Evolutionary conservation across 208 protist species (phyloP).

Genomic region (Porcisia deanei): DNA sequence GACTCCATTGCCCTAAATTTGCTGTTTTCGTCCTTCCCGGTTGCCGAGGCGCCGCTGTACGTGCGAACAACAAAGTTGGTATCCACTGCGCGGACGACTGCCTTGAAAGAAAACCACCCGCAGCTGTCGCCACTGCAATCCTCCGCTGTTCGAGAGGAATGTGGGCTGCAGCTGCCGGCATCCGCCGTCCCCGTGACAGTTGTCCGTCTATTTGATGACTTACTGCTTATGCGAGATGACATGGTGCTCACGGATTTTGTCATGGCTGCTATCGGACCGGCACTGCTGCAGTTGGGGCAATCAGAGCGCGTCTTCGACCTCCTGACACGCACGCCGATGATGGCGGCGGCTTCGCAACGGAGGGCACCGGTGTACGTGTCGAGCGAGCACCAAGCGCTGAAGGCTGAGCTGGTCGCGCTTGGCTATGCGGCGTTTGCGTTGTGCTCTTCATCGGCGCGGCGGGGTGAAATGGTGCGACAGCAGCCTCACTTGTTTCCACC

Average conservation of each 20-base stretch:
- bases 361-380: conserved; percentile 23
- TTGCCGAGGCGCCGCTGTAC: neutral
- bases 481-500: conserved; percentile 71
- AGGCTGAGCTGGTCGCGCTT: conserved; percentile 25
- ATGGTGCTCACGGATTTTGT: conserved; percentile 66
- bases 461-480: conserved; percentile 39
- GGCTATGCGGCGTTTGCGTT: conserved; percentile 54
- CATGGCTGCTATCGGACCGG: conserved; percentile 48
- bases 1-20: conserved; percentile 54
- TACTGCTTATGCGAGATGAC: conserved; percentile 74
- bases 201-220: conserved; percentile 54
- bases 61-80: neutral
- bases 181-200: conserved; percentile 35
- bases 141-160: neutral
- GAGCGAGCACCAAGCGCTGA: conserved; percentile 4
- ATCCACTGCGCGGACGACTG: neutral
- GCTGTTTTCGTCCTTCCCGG: conserved; percentile 59
- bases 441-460: conserved; percentile 25
- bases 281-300: conserved; percentile 69
- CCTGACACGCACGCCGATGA: conserved; percentile 46
- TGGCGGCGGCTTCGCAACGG: conserved; percentile 34
- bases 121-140: neutral
- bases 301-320: conserved; percentile 58
- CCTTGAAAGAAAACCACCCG: neutral
- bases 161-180: conserved; percentile 24